Base-by-base conservation (phyloP, 2,329 filamentous ascomycete species). In the Fusarium oligoseptatum region DNA sequence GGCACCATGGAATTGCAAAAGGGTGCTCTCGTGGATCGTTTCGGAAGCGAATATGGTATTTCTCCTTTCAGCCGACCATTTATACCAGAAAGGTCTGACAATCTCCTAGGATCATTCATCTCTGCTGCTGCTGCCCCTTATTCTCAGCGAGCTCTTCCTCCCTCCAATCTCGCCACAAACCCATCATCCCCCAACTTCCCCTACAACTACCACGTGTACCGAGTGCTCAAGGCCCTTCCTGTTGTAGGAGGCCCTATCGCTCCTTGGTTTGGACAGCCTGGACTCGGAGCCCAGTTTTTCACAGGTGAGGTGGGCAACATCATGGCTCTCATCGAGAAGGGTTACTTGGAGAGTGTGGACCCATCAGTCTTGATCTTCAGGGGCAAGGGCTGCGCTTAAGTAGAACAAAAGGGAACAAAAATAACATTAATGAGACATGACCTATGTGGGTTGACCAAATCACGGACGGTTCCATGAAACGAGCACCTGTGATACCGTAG, bases 221-320 rank as follows among this genome's bases (percentile, higher is more conserved):
- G 82, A 22, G 86, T 88, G 5, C 72, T 79, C 7, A 82, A 81
- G 71, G 73, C 80, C 1, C 81, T 89, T 4, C 75, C 76, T 4
- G 85, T 87, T 0, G 65, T 81, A 0, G 78, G 84, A 10, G 87
- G 87, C 0, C 86, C 86, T 0, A 86, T 88, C 69, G 83, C 84
- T 2, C 81, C 84, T 10, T 88, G 84, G 85, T 89, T 88, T 67
- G 85, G 85, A 10, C 86, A 88, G 79, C 85, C 85, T 0, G 87
- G 87, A 0, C 81, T 86, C 41, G 87, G 87, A 20, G 73, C 78
- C 3, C 78, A 80, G 63, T 80, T 80, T 22, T 80, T 71, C 8
- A 80, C 39, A 76, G 85, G 50, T 81, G 79, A 73, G 11, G 29
- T 67, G 7, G 76, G 76, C 1, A 78, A 77, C 17, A 64, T 78